These are phyloP conservation scores for Solanum chacoense DNA, from an alignment of 305 asterid genomes.

Conservation along the genomic window DNA sequence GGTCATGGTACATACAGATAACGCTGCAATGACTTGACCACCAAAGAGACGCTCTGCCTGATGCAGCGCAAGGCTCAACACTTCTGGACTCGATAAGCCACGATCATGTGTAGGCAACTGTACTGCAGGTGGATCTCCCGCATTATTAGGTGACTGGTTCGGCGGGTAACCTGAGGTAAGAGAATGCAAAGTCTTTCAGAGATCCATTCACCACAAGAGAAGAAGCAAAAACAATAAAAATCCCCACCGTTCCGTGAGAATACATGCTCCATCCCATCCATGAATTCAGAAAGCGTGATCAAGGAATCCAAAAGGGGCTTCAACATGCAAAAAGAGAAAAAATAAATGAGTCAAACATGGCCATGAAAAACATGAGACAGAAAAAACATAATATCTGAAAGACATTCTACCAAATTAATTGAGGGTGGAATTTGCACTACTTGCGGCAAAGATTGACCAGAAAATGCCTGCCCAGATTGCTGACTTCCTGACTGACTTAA, in stretches of 20 bases:
- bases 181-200: neutral
- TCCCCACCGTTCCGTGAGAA: slow-evolving; percentile 49
- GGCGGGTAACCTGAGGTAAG: slow-evolving; percentile 32
- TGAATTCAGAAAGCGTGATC: slow-evolving; percentile 63
- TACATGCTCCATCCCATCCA: slow-evolving; percentile 61
- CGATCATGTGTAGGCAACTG: slow-evolving; percentile 50
- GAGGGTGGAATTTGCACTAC: slow-evolving; percentile 51
- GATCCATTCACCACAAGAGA: neutral
- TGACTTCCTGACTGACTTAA: slow-evolving; percentile 44
- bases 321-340: slow-evolving; percentile 1
- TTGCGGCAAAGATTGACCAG: slow-evolving; percentile 41
- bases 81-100: slow-evolving; percentile 55
- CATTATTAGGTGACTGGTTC: slow-evolving; percentile 28
- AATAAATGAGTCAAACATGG: neutral
- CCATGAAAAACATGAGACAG: slow-evolving; percentile 3
- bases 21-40: slow-evolving; percentile 47
- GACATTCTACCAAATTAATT: slow-evolving; percentile 42
- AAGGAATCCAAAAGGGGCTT: slow-evolving; percentile 84
- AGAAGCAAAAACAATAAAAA: neutral
- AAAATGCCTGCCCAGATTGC: slow-evolving; percentile 36
- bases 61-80: slow-evolving; percentile 46
- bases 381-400: slow-evolving; percentile 1
- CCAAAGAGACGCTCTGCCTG: slow-evolving; percentile 59
- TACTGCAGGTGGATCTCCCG: slow-evolving; percentile 18
- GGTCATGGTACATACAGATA: slow-evolving; percentile 51